phyloP scores from a whole-genome alignment of 768 basidiomycete species.

The Tulasnella sp. region DNA sequence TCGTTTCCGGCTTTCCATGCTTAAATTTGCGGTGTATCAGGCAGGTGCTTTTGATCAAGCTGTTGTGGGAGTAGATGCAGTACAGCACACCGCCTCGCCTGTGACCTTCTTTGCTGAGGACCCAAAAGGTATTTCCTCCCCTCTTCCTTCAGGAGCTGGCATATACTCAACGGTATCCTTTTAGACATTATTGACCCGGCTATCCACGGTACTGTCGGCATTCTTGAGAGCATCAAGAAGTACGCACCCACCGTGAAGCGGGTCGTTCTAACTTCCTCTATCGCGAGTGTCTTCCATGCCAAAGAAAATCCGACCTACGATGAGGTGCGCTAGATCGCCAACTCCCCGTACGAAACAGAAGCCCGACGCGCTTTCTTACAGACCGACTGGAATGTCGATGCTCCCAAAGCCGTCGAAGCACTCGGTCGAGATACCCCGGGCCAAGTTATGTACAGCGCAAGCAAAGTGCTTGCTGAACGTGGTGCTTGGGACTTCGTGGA shows the following conservation, averaged over 20 bases:
- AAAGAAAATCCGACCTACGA: neutral
- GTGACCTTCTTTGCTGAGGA: constrained; percentile 35
- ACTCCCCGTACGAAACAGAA: constrained; percentile 12
- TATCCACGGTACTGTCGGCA: constrained; percentile 39
- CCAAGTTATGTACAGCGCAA: constrained; percentile 34
- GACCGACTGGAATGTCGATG: constrained; percentile 37
- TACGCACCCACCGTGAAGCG: constrained; percentile 37
- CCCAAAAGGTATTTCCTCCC: constrained; percentile 20
- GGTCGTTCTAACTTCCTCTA: constrained; percentile 41
- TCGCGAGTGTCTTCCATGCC: constrained; percentile 38
- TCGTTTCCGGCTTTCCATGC: no score
- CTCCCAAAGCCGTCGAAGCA: constrained; percentile 33
- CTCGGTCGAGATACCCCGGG: constrained; percentile 33
- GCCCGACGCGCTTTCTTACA: constrained; percentile 4
- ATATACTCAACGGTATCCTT: neutral
- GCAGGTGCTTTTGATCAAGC: constrained; percentile 42
- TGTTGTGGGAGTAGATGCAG: constrained; percentile 42
- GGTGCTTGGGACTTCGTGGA: constrained; percentile 37
- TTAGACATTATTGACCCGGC: constrained; percentile 41
- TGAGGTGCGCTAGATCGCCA: neutral
- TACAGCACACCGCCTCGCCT: constrained; percentile 38
- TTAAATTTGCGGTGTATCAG: neutral
- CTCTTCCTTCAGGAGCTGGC: neutral
- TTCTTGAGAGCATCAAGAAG: constrained; percentile 38
- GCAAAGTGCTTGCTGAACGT: constrained; percentile 39